Evolutionary conservation across 768 basidiomycete species (phyloP), one percentile per base, ranked within the genome.

Genomic region (Tricholoma sp.): DNA sequence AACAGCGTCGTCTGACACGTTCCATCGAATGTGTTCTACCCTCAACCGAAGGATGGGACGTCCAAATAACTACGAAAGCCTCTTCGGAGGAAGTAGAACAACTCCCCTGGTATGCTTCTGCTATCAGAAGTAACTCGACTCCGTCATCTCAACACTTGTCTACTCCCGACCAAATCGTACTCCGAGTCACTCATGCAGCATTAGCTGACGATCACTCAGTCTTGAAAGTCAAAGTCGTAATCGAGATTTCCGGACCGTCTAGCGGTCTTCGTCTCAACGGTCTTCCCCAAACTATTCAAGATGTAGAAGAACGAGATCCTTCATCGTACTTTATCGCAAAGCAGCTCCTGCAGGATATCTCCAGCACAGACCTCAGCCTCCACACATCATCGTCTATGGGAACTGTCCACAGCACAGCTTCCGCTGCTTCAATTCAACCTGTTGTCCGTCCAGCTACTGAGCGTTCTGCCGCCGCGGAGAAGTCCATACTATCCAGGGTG

Each of bases 191-290:
- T 15, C 95, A 98, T 70, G 78, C 85, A 1, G 75, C 81, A 1
- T 76, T 93, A 12, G 77, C 82, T 2, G 84, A 88, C 61, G 81
- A 86, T 52, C 86, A 94, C 63, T 84, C 87, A 5, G 77, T 96
- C 3, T 77, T 94, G 55, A 91, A 93, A 72, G 89, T 94, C 54
- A 81, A 81, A 55, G 73, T 94, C 24, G 80, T 84, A 17, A 81
- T 97, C 60, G 94, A 97, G 68, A 79, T 88, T 7, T 91, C 94
- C 51, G 75, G 88, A 44, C 79, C 86, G 2, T 85, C 86, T 4
- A 83, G 82, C 60, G 89, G 88, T 37, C 76, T 98, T 7, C 80
- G 95, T 44, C 76, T 99, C 41, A 98, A 99, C 63, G 95, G 95
- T 1, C 74, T 92, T 12, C 84, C 86, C 4, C 88, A 89, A 61